Conservation (phyloP, 2,329 filamentous ascomycete species). For the Alternaria sp. region DNA sequence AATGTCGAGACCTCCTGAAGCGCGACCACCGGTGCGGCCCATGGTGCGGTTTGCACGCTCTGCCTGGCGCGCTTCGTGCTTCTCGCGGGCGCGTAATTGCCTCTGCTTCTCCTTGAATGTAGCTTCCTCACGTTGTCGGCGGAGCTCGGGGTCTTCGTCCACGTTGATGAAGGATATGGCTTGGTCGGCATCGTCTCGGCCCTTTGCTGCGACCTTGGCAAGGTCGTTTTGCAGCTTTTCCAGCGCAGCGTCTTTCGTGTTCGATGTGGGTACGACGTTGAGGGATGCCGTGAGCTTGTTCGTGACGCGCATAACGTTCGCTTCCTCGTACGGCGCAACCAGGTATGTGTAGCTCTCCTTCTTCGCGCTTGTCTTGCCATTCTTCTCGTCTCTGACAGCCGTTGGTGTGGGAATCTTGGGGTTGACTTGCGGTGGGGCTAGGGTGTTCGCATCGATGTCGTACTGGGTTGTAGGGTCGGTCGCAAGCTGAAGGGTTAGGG, state of each 20-base stretch:
- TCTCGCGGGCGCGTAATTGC: conserved; percentile 67
- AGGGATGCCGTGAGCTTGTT: conserved; percentile 79
- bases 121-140: conserved; percentile 74
- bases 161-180: conserved; percentile 72
- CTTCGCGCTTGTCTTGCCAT: conserved; percentile 43
- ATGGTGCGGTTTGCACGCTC: conserved; percentile 60
- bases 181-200: conserved; percentile 53
- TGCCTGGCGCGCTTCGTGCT: conserved; percentile 68
- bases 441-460: conserved; percentile 72
- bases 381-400: conserved; percentile 30
- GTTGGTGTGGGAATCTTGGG: conserved; percentile 58
- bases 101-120: conserved; percentile 77
- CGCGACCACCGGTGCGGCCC: conserved; percentile 59
- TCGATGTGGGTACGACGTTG: conserved; percentile 70
- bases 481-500: conserved; percentile 75
- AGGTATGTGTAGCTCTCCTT: conserved; percentile 80
- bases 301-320: conserved; percentile 72
- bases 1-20: conserved; percentile 64
- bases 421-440: conserved; percentile 66
- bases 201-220: conserved; percentile 65
- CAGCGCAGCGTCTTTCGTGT: conserved; percentile 73
- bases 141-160: conserved; percentile 75
- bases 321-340: conserved; percentile 71
- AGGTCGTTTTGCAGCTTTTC: conserved; percentile 71
- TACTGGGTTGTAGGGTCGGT: conserved; percentile 72